Base-by-base conservation (phyloP, 257 asterid genomes). In the Haberlea rhodopensis region DNA sequence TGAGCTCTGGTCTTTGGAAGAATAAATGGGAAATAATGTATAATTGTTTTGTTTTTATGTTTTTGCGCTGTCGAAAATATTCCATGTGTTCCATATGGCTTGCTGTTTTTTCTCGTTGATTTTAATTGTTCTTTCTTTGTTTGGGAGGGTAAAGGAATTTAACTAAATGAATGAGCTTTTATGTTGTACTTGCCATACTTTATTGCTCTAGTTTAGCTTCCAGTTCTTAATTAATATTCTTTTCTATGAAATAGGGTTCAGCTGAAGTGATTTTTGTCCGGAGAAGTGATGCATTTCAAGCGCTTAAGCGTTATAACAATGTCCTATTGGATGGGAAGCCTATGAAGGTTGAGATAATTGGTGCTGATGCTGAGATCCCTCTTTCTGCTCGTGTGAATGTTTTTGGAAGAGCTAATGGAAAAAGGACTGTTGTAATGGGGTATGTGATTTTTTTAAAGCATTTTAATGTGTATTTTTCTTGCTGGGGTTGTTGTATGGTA, bases 281-380 rank as follows among this genome's bases (percentile, higher is more conserved):
- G 46, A 80, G 91, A 72, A 89, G 82, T 80, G 96, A 91, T 81
- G 97, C 96, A 23, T 73, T 91, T 62, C 88, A 78, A 79, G 97
- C 98, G n/a, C 72, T 81, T 4, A 84, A 76, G 71, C 87, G 76
- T 8, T 91, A 89, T 27, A 91, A 91, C 79, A 85, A 87, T 32
- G 96, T 89, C 29, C 95, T 89, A 49, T 75, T 91, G 79, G 92
- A 91, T 78, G 98, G 97, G 19, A 84, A 71, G 79, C 96, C 96
- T 20, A 87, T 87, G 95, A 91, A 89, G 87, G 79, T 89, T 45
- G 96, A 87, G 76, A 80, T 89, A 51, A 62, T 82, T 67, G 89
- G 91, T 45, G 66, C 77, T 64, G 85, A 77, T 26, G 53, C 75
- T 5, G 87, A 72, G 76, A 34, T 72, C 55, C 88, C 96, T 9